Evolutionary conservation across 2,329 filamentous ascomycete genomes (phyloP), one percentile per base, ranked within the genome.

Genomic region (Sporothrix phasma): DNA sequence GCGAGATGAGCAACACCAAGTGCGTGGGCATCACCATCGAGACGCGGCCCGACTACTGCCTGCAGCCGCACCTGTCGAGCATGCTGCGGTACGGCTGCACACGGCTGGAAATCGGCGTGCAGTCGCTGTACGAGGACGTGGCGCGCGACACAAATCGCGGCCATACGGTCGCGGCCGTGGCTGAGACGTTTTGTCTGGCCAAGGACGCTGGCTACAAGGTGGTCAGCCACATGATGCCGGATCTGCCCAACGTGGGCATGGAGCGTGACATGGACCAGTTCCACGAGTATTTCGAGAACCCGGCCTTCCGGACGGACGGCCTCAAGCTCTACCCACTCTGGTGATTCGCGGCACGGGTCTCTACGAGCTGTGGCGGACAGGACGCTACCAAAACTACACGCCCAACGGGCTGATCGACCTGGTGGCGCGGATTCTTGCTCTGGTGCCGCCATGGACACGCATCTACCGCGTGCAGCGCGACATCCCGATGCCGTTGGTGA

Each of bases 401-500:
- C 95, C 94, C 3, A 99, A 99, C 74, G 93, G 90, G 0, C 83
- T 99, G 39, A 91, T 99, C 67, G 94, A 99, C 73, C 85, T 99
- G 17, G 92, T 99, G 0, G 95, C 94, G 3, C 86, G 94, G n/a
- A 99, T 99, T 61, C 79, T 99, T 67, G 94, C 94, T 0, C 81
- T 99, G 2, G 88, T 99, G 0, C 94, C 94, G 1, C 94, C 94
- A 1, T 99, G 94, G 94, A 99, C 95, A 0, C 87, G 94, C 67
- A 99, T 99, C 72, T 99, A 99, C 78, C 91, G 94, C 66, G 94
- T 99, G 0, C 94, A 99, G 79, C 87, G 94, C 74, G 94, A 99
- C 76, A 99, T 99, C 65, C 94, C 94, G n/a, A 99, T 99, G 94
- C 94, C 94, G 0, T 82, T 99, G 26, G 95, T 99, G n/a, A 97